Evolutionary conservation across 139 green algal species (phyloP), one percentile per base, ranked within the genome.

Genomic region (Mychonastes homosphaera): DNA sequence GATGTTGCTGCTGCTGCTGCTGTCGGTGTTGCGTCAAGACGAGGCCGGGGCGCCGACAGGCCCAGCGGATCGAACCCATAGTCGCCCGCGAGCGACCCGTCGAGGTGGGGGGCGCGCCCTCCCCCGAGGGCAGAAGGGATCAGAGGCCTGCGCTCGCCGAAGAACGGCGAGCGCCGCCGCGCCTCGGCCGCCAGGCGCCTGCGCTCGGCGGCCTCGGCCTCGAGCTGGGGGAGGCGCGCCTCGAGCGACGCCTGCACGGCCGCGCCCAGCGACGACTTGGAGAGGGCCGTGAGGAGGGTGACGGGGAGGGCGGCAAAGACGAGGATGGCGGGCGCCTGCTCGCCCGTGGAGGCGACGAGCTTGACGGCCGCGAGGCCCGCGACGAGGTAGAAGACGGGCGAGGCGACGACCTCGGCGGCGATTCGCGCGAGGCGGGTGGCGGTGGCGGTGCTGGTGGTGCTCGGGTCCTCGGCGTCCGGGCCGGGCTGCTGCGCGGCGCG

Each of bases 51-150:
- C n/a, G 3, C 13, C 0, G 50, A 38, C 28, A 87, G 66, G 0
- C 67, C 63, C 43, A 87, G 50, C 0, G 79, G 79, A 60, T 87
- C 79, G 63, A 84, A 87, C 0, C 79, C 79, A 34, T 70, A 71
- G 62, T 87, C 79, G 0, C 79, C 79, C 2, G 79, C 66, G 8
- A 71, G 43, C 24, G 19, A 9, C 1, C 79, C 79, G 0, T 1
- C 43, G 28, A 86, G 63, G 50, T 83, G 75, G 1, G n/a, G n/a
- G n/a, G n/a, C n/a, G n/a, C n/a, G n/a, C n/a, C n/a, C n/a, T n/a
- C n/a, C n/a, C n/a, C n/a, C n/a, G n/a, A n/a, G n/a, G n/a, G n/a
- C n/a, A n/a, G n/a, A n/a, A n/a, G n/a, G n/a, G n/a, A n/a, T n/a
- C n/a, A n/a, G 26, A 2, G 38, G 10, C 12, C 36, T 43, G 36